Conservation (phyloP, 768 basidiomycete genomes). For the Mycena haematopus region DNA sequence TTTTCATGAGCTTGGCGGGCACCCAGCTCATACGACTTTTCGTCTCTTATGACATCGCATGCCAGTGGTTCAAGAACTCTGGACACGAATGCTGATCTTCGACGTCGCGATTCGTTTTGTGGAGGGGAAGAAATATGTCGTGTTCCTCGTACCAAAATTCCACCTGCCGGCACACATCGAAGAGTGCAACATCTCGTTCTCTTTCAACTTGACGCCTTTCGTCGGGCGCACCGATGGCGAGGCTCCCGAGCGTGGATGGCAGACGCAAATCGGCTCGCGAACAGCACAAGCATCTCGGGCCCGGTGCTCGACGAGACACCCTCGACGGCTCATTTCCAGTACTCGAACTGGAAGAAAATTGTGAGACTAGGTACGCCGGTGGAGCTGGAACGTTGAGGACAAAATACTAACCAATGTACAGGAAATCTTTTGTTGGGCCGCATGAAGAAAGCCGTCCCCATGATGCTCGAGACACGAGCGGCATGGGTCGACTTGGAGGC, state of each 20-base stretch:
- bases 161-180: constrained; percentile 39
- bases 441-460: not conserved
- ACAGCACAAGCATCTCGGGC: constrained; percentile 46
- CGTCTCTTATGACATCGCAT: not conserved
- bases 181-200: constrained; percentile 36
- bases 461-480: not conserved
- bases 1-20: not conserved
- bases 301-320: constrained; percentile 14
- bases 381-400: no score
- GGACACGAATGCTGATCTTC: not conserved
- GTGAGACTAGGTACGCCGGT: not conserved
- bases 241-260: constrained; percentile 39
- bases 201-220: constrained; percentile 34
- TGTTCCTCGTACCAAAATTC: constrained; percentile 37
- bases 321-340: constrained; percentile 11
- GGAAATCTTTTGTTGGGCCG: not conserved
- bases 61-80: not conserved
- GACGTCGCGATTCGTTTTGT: no score
- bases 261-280: constrained; percentile 37
- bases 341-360: constrained; percentile 15
- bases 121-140: not conserved
- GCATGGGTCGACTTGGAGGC: constrained; percentile 6
- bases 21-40: not conserved
- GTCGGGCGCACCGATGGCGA: constrained; percentile 42
- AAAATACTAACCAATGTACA: no score